Conservation (phyloP, 192 early-diverging fungal species). For the Backusella macrospora region DNA sequence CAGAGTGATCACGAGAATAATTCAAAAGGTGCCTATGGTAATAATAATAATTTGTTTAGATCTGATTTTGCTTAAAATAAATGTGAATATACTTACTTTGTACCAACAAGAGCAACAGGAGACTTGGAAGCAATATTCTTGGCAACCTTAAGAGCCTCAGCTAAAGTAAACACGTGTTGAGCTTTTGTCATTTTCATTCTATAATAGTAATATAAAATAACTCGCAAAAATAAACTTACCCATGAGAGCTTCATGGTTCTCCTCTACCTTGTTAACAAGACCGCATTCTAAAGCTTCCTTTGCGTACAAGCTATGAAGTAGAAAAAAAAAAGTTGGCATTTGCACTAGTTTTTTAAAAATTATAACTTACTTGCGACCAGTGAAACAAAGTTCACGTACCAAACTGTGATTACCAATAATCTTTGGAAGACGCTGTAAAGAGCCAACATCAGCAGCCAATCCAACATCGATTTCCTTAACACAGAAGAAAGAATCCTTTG, state of each 20-base stretch:
- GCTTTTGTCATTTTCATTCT: not conserved
- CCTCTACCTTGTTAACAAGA: conserved; percentile 58
- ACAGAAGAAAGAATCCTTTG: conserved; percentile 78
- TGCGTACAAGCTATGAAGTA: conserved; percentile 48
- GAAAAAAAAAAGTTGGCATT: not conserved
- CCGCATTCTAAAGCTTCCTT: conserved; percentile 62
- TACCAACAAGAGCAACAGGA: conserved; percentile 83
- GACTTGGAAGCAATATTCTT: conserved; percentile 82
- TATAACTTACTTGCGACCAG: conserved; percentile 66
- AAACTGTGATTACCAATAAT: conserved; percentile 88
- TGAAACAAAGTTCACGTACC: conserved; percentile 90
- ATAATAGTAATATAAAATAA: not conserved
- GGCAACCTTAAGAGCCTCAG: conserved; percentile 71
- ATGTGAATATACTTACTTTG: conserved; percentile 63
- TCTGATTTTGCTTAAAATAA: not conserved
- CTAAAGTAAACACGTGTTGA: conserved; percentile 22
- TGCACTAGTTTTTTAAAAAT: not conserved
- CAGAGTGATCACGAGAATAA: conserved; percentile 90
- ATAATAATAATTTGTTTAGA: not conserved
- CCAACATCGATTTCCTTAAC: conserved; percentile 95
- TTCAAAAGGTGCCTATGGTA: conserved; percentile 71
- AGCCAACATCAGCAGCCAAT: conserved; percentile 89
- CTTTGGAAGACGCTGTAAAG: conserved; percentile 94
- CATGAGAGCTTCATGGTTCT: conserved; percentile 46
- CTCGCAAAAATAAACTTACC: conserved; percentile 38